A percentile compares a stretch with the other conserved stretches of the same genome.
These are phyloP conservation scores for Cladochytrium replicatum DNA, from an alignment of 192 early-diverging fungal species.

Conservation along the genomic window DNA sequence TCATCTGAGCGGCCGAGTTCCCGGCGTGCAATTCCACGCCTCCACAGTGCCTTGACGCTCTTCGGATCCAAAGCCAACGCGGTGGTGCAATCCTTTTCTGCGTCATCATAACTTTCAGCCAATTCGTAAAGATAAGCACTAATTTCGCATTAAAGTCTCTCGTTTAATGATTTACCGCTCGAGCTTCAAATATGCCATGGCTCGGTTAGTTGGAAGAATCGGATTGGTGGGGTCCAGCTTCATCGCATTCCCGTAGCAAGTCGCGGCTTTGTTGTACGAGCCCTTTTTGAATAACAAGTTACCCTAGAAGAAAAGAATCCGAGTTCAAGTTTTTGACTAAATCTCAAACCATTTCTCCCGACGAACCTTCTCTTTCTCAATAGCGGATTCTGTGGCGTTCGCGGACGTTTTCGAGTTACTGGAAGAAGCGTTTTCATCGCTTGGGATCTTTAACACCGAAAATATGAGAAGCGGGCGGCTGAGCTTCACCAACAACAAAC, in stretches of 20 bases:
- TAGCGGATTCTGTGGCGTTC: no score
- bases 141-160: not conserved
- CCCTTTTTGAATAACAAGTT: constrained; percentile 42
- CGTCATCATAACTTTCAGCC: constrained; percentile 41
- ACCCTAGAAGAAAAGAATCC: constrained; percentile 18
- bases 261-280: constrained; percentile 27
- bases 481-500: no score
- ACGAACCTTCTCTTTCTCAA: constrained; percentile 40
- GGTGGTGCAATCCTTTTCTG: constrained; percentile 55
- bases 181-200: constrained; percentile 73
- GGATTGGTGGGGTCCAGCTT: constrained; percentile 47
- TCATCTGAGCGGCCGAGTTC: constrained; percentile 30
- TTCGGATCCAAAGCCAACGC: constrained; percentile 51
- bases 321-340: not conserved
- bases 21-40: constrained; percentile 55
- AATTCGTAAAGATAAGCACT: not conserved
- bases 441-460: no score
- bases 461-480: no score
- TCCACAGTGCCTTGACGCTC: constrained; percentile 71
- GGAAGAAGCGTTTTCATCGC: no score
- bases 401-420: no score
- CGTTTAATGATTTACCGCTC: constrained; percentile 30
- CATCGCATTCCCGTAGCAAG: constrained; percentile 47
- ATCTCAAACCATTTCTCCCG: not conserved
- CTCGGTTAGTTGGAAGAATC: constrained; percentile 60